Conservation (phyloP, 2,329 filamentous ascomycete species). For the Domatiomyces globalis region DNA sequence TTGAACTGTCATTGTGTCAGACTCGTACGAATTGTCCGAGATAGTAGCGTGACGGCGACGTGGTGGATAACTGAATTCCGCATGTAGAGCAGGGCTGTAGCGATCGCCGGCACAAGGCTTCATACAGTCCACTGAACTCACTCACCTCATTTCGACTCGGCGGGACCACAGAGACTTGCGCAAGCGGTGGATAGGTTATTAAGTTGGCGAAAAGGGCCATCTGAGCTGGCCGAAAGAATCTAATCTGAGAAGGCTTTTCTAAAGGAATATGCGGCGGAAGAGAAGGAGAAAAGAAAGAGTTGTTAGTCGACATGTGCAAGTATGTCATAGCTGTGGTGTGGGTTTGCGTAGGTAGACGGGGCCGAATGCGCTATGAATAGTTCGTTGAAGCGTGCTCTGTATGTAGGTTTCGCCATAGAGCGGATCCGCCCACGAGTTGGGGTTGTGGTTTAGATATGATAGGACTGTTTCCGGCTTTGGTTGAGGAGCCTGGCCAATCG, state of each 20-base stretch:
- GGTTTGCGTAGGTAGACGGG: neutral
- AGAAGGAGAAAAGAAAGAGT: conserved; percentile 3
- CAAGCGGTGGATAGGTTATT: conserved; percentile 56
- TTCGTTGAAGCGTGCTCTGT: neutral
- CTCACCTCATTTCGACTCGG: conserved; percentile 27
- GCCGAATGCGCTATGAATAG: neutral
- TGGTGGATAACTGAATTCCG: neutral
- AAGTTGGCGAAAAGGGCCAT: conserved; percentile 41
- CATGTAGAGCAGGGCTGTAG: neutral
- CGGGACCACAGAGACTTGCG: conserved; percentile 53
- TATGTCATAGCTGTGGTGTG: neutral
- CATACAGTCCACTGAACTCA: conserved; percentile 1
- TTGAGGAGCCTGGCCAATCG: neutral
- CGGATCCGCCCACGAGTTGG: neutral
- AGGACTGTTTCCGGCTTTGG: neutral
- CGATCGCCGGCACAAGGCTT: too few relatives aligned
- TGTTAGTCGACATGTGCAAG: neutral
- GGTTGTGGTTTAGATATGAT: neutral
- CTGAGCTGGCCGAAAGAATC: conserved; percentile 26
- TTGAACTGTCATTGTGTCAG: conserved; percentile 28
- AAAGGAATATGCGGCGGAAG: conserved; percentile 1
- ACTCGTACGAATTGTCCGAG: neutral
- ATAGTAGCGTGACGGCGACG: neutral
- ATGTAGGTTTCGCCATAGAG: too few relatives aligned
- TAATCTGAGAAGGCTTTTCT: conserved; percentile 20